Evolutionary conservation across 345 rosid genomes (phyloP).

Genomic region (Corchorus olitorius): DNA sequence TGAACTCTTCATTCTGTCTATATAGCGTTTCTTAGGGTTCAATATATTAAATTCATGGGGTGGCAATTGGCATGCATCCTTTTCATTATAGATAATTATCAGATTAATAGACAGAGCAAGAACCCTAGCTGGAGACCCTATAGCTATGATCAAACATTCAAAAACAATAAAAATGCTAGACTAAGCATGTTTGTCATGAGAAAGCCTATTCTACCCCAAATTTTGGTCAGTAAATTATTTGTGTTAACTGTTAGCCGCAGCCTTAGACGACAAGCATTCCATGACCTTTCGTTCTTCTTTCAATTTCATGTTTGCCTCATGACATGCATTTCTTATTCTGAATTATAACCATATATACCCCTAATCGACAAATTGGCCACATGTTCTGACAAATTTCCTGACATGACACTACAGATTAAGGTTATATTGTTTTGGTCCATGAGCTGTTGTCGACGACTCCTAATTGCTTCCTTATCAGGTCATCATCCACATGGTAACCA

Average conservation of each 20-base stretch:
- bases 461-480: background rate
- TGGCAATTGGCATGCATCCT: background rate
- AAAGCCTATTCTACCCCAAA: background rate
- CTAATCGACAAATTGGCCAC: background rate
- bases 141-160: background rate
- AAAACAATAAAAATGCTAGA: background rate
- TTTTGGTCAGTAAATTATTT: background rate
- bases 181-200: background rate
- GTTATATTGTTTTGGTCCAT: background rate
- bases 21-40: slow-evolving; percentile 2
- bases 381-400: background rate
- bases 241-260: background rate
- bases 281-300: background rate
- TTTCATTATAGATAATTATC: background rate
- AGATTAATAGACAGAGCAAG: background rate
- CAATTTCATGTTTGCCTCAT: background rate
- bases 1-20: background rate
- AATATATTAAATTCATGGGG: background rate
- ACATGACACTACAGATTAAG: background rate
- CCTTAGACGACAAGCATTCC: background rate
- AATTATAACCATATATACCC: background rate
- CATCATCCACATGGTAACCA: background rate
- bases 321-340: background rate
- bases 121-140: background rate
- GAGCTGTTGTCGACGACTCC: background rate